Evolutionary conservation across 2,329 filamentous ascomycete genomes (phyloP).

Genomic region (Lachnellula arida): DNA sequence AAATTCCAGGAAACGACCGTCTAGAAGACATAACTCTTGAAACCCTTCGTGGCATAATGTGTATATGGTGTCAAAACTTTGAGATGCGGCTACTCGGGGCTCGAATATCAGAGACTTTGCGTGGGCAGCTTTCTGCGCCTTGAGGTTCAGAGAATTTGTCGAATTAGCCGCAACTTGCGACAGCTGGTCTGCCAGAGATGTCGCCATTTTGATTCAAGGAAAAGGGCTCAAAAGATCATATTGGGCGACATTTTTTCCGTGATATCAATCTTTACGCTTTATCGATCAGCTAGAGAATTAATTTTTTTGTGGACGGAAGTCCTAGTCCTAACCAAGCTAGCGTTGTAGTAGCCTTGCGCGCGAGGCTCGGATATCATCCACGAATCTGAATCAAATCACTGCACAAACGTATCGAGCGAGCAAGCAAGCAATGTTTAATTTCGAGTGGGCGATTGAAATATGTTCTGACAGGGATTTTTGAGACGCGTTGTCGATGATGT

Average conservation of each 20-base stretch:
- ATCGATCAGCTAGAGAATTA: not conserved
- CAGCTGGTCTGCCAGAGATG: slow-evolving; percentile 88
- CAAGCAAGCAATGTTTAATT: no score
- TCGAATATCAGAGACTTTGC: slow-evolving; percentile 95
- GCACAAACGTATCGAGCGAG: no score
- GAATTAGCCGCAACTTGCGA: slow-evolving; percentile 87
- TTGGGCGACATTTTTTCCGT: not conserved
- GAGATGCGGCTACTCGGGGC: slow-evolving; percentile 72
- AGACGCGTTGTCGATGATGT: no score
- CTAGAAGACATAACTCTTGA: slow-evolving; percentile 83
- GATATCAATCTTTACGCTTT: slow-evolving; percentile 3
- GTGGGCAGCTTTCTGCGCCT: slow-evolving; percentile 86
- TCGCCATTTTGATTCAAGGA: slow-evolving; percentile 55
- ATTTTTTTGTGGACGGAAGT: not conserved
- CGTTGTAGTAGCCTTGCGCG: not conserved
- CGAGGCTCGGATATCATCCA: not conserved
- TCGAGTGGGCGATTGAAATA: no score
- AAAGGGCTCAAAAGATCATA: slow-evolving; percentile 6
- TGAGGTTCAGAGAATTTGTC: slow-evolving; percentile 85
- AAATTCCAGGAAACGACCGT: slow-evolving; percentile 72
- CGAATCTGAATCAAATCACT: no score
- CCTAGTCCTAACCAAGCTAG: not conserved
- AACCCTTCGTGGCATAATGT: slow-evolving; percentile 85
- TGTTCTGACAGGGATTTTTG: no score
- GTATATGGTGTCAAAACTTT: slow-evolving; percentile 87